phyloP scores from a whole-genome alignment of 495 filamentous ascomycete species.

The Apodospora peruviana region DNA sequence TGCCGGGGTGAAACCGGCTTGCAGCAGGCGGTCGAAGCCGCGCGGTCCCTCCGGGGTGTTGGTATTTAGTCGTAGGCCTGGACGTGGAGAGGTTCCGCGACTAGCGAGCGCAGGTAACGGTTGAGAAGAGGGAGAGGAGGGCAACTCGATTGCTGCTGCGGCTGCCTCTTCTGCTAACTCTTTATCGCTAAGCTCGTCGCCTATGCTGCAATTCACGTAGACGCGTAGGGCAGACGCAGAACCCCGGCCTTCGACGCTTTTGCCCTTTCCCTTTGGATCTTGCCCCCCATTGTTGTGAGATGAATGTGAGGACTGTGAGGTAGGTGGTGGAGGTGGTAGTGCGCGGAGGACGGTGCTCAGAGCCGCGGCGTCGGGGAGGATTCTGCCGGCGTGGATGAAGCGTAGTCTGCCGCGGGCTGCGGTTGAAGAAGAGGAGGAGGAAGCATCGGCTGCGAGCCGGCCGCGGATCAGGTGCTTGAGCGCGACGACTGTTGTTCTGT shows the following conservation, averaged over 20 bases:
- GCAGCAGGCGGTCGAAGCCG: slow-evolving; percentile 83
- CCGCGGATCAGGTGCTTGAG: slow-evolving; percentile 78
- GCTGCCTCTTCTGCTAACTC: slow-evolving; percentile 68
- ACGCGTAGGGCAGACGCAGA: slow-evolving; percentile 39
- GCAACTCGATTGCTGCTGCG: slow-evolving; percentile 32
- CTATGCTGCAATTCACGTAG: slow-evolving; percentile 88
- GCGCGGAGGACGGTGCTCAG: slow-evolving; percentile 61
- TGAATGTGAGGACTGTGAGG: slow-evolving; percentile 31
- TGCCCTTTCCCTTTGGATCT: slow-evolving; percentile 23
- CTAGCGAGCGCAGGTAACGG: neutral
- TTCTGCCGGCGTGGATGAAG: slow-evolving; percentile 81
- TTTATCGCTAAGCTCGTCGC: slow-evolving; percentile 58
- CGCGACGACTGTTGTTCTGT: slow-evolving; percentile 62
- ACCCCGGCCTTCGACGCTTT: slow-evolving; percentile 13
- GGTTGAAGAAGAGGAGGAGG: slow-evolving; percentile 36
- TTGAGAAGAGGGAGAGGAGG: slow-evolving; percentile 14
- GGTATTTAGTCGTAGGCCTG: slow-evolving; percentile 6
- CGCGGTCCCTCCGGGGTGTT: slow-evolving; percentile 40
- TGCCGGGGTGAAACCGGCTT: slow-evolving; percentile 69
- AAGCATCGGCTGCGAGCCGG: slow-evolving; percentile 57
- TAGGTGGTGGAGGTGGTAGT: slow-evolving; percentile 40
- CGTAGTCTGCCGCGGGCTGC: slow-evolving; percentile 59
- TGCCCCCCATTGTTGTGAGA: neutral
- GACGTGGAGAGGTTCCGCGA: too few relatives aligned
- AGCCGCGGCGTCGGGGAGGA: slow-evolving; percentile 65